These are phyloP conservation scores for Zopfia rhizophila DNA, from an alignment of 2,329 filamentous ascomycete species.

Conservation along the genomic window DNA sequence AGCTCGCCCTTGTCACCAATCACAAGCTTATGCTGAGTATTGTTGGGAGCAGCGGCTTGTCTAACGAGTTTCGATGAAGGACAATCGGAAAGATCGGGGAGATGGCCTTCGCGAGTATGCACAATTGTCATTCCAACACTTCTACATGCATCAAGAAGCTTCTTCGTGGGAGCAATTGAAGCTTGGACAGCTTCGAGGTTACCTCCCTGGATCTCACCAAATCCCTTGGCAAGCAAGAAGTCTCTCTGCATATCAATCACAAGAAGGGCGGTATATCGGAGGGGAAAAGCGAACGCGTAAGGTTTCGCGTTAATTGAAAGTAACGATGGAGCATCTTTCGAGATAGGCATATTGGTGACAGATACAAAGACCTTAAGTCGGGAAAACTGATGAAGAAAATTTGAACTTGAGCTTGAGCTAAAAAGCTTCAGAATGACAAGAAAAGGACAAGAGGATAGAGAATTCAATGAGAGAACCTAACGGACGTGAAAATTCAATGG, in stretches of 20 bases:
- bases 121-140: constrained; percentile 57
- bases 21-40: constrained; percentile 55
- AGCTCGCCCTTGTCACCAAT: constrained; percentile 66
- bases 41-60: constrained; percentile 60
- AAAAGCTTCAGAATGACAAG: neutral
- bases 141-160: constrained; percentile 56
- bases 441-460: neutral
- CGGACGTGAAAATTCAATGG: constrained; percentile 1
- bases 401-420: constrained; percentile 2
- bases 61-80: constrained; percentile 62
- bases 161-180: constrained; percentile 53
- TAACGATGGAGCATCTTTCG: constrained; percentile 20
- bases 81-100: constrained; percentile 63
- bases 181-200: constrained; percentile 52
- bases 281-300: constrained; percentile 61
- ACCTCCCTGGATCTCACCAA: constrained; percentile 63
- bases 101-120: constrained; percentile 62
- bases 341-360: constrained; percentile 12
- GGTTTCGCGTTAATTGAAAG: constrained; percentile 52
- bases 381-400: neutral
- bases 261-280: constrained; percentile 59
- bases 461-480: constrained; percentile 1
- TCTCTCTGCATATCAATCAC: constrained; percentile 65
- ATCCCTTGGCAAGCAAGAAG: constrained; percentile 61
- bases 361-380: neutral